phyloP scores from a whole-genome alignment of 2,329 filamentous ascomycete genomes.

The Blastomyces emzantsi region DNA sequence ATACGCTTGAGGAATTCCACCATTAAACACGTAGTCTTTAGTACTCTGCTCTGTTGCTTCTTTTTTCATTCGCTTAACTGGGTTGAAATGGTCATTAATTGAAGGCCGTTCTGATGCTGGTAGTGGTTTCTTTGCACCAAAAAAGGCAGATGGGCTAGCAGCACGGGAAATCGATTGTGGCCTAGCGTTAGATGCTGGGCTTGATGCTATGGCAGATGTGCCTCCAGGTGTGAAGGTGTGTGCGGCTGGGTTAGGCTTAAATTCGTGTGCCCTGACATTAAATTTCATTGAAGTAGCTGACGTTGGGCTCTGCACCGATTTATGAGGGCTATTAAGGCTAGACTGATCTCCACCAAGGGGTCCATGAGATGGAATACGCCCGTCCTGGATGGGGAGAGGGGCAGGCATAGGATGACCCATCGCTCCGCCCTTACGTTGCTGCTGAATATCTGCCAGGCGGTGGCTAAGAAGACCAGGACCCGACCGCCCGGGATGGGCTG shows the following conservation, averaged over 20 bases:
- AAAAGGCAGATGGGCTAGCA: slow-evolving; percentile 46
- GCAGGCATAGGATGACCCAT: slow-evolving; percentile 39
- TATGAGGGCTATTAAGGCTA: slow-evolving; percentile 35
- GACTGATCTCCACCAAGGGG: slow-evolving; percentile 47
- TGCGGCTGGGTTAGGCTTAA: slow-evolving; percentile 75
- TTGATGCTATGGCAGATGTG: slow-evolving; percentile 56
- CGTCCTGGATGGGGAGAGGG: slow-evolving; percentile 53
- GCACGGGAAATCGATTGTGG: slow-evolving; percentile 39
- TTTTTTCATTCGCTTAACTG: slow-evolving; percentile 63
- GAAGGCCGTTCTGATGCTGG: slow-evolving; percentile 48
- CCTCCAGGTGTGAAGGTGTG: slow-evolving; percentile 66
- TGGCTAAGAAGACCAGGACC: slow-evolving; percentile 41
- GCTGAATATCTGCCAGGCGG: slow-evolving; percentile 44
- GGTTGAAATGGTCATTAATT: slow-evolving; percentile 50
- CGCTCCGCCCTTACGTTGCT: slow-evolving; percentile 41
- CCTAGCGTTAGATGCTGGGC: slow-evolving; percentile 56
- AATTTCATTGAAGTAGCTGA: slow-evolving; percentile 47
- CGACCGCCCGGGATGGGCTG: slow-evolving; percentile 33
- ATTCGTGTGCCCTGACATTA: slow-evolving; percentile 61
- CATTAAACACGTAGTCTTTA: slow-evolving; percentile 63
- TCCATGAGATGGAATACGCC: slow-evolving; percentile 64
- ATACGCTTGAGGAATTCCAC: slow-evolving; percentile 74
- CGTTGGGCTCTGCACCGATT: slow-evolving; percentile 44
- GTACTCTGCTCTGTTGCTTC: slow-evolving; percentile 43
- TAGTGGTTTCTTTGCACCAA: slow-evolving; percentile 63